Evolutionary conservation across 352 stramenopile genomes (phyloP).

Genomic region (Phytophthora crassamura): DNA sequence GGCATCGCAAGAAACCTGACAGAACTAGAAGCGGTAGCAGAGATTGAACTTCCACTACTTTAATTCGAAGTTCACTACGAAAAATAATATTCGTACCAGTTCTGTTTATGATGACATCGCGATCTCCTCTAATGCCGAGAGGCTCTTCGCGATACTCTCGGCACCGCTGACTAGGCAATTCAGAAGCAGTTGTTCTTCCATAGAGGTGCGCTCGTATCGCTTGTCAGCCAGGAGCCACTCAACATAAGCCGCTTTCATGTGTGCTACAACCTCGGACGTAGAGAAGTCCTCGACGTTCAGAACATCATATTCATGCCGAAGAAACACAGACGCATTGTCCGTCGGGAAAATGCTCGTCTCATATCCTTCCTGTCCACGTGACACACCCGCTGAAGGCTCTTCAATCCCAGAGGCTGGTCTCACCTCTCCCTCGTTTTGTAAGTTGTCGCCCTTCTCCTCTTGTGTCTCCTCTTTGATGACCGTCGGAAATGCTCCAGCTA

Average conservation of each 20-base stretch:
- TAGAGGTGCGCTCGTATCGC: slow-evolving; percentile 38
- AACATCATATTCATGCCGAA: slow-evolving; percentile 44
- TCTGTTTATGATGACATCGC: slow-evolving; percentile 57
- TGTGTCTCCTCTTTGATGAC: background rate
- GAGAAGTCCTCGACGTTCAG: slow-evolving; percentile 56
- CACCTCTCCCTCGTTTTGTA: background rate
- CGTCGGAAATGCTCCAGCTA: background rate
- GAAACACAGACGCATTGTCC: slow-evolving; percentile 25
- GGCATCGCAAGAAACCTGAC: too few relatives aligned
- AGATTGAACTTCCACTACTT: too few relatives aligned
- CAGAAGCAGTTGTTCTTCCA: slow-evolving; percentile 49
- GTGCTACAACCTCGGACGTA: slow-evolving; percentile 33
- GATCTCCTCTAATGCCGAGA: slow-evolving; percentile 67
- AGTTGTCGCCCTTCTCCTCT: background rate
- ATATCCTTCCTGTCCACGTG: background rate
- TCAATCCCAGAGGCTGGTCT: background rate
- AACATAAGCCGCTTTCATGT: slow-evolving; percentile 42
- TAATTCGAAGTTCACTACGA: too few relatives aligned
- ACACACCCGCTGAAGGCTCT: background rate
- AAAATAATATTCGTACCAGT: too few relatives aligned
- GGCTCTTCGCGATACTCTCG: slow-evolving; percentile 62
- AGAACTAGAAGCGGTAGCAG: too few relatives aligned
- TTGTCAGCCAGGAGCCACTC: slow-evolving; percentile 41
- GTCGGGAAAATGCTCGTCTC: slow-evolving; percentile 11
- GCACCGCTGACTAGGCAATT: slow-evolving; percentile 40